These are phyloP conservation scores for Phytophthora cactorum DNA, from an alignment of 352 stramenopile genomes.

Conservation along the genomic window DNA sequence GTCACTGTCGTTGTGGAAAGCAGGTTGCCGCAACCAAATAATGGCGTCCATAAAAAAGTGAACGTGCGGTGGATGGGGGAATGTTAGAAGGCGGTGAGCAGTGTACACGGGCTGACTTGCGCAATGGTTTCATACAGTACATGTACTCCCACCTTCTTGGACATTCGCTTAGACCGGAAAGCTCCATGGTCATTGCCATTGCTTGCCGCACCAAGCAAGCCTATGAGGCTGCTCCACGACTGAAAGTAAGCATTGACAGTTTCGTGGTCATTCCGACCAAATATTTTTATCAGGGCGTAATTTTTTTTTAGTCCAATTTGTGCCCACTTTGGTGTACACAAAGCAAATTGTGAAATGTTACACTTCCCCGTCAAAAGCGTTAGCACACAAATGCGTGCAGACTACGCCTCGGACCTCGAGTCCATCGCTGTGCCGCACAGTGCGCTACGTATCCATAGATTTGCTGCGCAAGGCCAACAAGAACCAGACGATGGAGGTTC, in stretches of 20 bases:
- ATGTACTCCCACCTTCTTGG: not conserved
- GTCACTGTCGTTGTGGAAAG: not conserved
- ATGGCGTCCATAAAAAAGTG: not conserved
- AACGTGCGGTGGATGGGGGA: not conserved
- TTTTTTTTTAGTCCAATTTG: not conserved
- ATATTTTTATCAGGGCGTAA: too few relatives aligned
- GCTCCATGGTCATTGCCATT: not conserved
- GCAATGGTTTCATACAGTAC: not conserved
- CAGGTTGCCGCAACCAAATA: not conserved
- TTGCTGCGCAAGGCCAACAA: slow-evolving; percentile 72
- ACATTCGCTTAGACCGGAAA: not conserved
- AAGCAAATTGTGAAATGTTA: too few relatives aligned
- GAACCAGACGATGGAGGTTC: slow-evolving; percentile 34
- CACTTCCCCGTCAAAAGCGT: too few relatives aligned
- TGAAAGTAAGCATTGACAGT: too few relatives aligned
- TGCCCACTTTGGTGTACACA: too few relatives aligned
- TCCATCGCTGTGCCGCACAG: slow-evolving; percentile 42
- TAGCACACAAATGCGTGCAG: too few relatives aligned
- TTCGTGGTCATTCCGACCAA: not conserved
- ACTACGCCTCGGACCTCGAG: slow-evolving; percentile 43
- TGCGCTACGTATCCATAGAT: slow-evolving; percentile 58
- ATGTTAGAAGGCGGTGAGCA: slow-evolving; percentile 2
- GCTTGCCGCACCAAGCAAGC: slow-evolving; percentile 7
- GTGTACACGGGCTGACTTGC: slow-evolving; percentile 1
- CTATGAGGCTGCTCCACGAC: too few relatives aligned